Evolutionary conservation across 164 flowering plant species (phyloP), one percentile per base, ranked within the genome.

Genomic region (Chloranthus sessilifolius): DNA sequence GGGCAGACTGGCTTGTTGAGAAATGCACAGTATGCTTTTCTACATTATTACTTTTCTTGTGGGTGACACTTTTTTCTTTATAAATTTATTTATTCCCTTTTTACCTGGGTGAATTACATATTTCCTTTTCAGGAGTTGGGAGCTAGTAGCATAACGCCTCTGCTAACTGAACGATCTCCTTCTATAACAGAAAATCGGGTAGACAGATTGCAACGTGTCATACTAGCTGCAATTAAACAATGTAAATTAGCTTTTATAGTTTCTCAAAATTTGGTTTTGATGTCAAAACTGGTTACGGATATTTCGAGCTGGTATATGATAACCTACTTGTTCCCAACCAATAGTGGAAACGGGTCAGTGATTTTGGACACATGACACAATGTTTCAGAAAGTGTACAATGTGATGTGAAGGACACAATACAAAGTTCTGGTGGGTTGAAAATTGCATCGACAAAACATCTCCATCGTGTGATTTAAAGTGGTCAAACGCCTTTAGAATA

Each of bases 1-100:
- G 94, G 33, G 85, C 85, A 53, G 98, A 88, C 55, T 92, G 98
- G 98, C 83, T 92, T 43, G 77, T 88, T 55, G 98, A 92, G 67
- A 92, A 92, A 70, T 92, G 98, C 82, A 81, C 98, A 0, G 98
- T 92, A 76, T 55, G 86, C 62, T 25, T 24, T 57, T 14, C 42
- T n/a, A 16, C 9, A 20, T 35, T 36, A 3, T 43, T 7, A 12
- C 5, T 2, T 21, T 17, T 15, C 7, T 48, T 20, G n/a, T 48
- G 33, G 12, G 21, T 5, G 30, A 37, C 25, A 2, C 25, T 17
- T 42, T 47, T 15, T n/a, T 42, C 7, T 47, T 16, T 4, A 16
- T 8, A n/a, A 4, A 30, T 37, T 23, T 23, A 6, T 17, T 37
- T 23, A 6, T 15, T 14, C 47, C 30, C 26, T 37, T 15, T 7